Evolutionary conservation across 139 green algal species (phyloP).

Genomic region (Tetraselmis chui): DNA sequence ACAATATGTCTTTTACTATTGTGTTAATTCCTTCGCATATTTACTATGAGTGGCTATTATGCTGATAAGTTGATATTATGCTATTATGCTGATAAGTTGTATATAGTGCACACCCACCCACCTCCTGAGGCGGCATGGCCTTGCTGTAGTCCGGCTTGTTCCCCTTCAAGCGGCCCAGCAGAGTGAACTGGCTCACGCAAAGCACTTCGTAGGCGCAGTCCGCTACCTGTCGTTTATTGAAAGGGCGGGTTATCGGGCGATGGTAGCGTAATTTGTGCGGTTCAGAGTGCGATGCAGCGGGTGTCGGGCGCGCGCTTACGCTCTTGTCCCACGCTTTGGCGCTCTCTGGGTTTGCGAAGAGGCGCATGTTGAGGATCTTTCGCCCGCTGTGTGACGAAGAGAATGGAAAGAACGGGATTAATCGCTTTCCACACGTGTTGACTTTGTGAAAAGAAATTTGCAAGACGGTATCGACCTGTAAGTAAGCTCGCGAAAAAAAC

Average conservation of each 20-base stretch:
- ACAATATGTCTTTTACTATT: too few relatives aligned
- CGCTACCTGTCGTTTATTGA: slow-evolving; percentile 38
- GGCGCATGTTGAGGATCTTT: slow-evolving; percentile 43
- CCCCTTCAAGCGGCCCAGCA: slow-evolving; percentile 57
- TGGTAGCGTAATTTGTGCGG: neutral
- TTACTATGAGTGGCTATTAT: too few relatives aligned
- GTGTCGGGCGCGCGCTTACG: neutral
- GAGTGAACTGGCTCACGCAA: slow-evolving; percentile 71
- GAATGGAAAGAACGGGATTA: too few relatives aligned
- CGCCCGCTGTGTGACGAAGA: slow-evolving; percentile 17
- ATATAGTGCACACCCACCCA: too few relatives aligned
- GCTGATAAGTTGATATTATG: neutral
- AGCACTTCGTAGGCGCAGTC: slow-evolving; percentile 44
- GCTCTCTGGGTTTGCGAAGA: slow-evolving; percentile 42
- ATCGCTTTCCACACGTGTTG: too few relatives aligned
- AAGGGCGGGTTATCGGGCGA: too few relatives aligned
- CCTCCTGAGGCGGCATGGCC: slow-evolving; percentile 55
- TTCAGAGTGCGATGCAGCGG: neutral
- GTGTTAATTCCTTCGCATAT: too few relatives aligned
- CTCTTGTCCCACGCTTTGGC: slow-evolving; percentile 46
- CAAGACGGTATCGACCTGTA: neutral
- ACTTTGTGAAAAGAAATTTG: too few relatives aligned
- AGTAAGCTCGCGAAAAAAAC: too few relatives aligned
- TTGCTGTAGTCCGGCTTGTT: slow-evolving; percentile 72
- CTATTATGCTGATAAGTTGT: too few relatives aligned